Percentiles rank a stretch among this genome's conserved stretches.
Evolutionary conservation across 177 flowering plant genomes (phyloP).

Genomic region (Vitis hybrid): DNA sequence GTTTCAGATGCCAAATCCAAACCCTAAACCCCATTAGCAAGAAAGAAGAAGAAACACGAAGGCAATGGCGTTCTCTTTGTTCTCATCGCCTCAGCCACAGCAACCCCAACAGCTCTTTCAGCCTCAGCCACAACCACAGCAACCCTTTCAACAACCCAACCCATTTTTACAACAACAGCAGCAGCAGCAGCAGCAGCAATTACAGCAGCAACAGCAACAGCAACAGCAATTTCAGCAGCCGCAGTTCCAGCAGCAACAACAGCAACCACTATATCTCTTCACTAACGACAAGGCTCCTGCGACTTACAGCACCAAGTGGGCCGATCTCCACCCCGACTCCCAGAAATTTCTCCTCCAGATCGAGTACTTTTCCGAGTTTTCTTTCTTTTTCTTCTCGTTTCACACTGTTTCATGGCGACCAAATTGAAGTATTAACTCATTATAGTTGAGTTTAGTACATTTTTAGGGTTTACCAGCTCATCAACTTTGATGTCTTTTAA

Average conservation of each 20-base stretch:
- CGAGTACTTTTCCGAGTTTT: constrained; percentile 43
- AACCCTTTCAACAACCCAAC: constrained; percentile 24
- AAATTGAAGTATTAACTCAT: too few relatives aligned
- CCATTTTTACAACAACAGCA: constrained; percentile 18
- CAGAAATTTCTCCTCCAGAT: constrained; percentile 83
- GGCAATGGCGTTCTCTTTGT: constrained; percentile 26
- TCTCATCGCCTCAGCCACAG: constrained; percentile 34
- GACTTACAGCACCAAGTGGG: constrained; percentile 87
- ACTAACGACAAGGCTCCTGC: constrained; percentile 85
- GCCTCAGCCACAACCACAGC: constrained; percentile 36
- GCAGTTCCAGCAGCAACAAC: constrained; percentile 70
- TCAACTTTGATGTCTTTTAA: too few relatives aligned
- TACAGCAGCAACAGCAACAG: constrained; percentile 18
- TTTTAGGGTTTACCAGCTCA: too few relatives aligned
- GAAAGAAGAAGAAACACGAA: not conserved
- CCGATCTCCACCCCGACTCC: constrained; percentile 97
- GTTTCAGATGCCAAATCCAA: not conserved
- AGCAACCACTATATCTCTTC: constrained; percentile 65
- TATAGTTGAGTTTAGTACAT: too few relatives aligned
- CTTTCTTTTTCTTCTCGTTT: not conserved
- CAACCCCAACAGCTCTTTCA: constrained; percentile 43
- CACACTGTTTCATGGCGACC: not conserved
- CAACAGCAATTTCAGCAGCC: constrained; percentile 42
- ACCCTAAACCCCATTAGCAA: too few relatives aligned
- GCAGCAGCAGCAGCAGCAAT: constrained; percentile 23